These are phyloP conservation scores for Xylariaceae sp. DNA, from an alignment of 2,329 filamentous ascomycete genomes.

Conservation along the genomic window DNA sequence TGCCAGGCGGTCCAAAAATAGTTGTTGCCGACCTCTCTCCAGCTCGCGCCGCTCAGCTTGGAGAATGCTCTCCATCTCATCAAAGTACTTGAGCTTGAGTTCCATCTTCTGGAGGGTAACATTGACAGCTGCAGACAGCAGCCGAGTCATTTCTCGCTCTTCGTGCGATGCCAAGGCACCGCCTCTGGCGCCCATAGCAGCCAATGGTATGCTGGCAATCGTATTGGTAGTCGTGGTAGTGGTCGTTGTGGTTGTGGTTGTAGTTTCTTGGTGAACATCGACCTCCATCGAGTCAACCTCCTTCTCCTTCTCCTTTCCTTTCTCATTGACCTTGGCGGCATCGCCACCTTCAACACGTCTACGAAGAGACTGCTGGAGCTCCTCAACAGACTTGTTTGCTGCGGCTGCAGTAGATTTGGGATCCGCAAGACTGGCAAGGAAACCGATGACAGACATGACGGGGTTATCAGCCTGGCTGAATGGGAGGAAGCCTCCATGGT, in stretches of 20 bases:
- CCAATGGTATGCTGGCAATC: slow-evolving; percentile 74
- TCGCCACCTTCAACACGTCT: slow-evolving; percentile 64
- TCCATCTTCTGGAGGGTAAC: slow-evolving; percentile 93
- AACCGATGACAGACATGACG: slow-evolving; percentile 91
- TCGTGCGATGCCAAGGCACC: slow-evolving; percentile 90
- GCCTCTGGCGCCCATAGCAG: slow-evolving; percentile 77
- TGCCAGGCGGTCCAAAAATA: slow-evolving; percentile 85
- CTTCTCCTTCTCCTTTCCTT: slow-evolving; percentile 55
- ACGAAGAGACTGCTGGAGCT: slow-evolving; percentile 74
- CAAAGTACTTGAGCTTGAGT: slow-evolving; percentile 91
- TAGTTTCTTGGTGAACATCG: slow-evolving; percentile 49
- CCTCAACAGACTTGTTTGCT: slow-evolving; percentile 78
- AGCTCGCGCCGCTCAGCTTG: slow-evolving; percentile 89
- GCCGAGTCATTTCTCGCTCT: slow-evolving; percentile 90
- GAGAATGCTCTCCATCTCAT: slow-evolving; percentile 88
- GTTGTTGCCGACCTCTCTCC: slow-evolving; percentile 83
- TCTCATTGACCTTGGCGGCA: slow-evolving; percentile 46
- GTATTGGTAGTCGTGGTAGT: slow-evolving; percentile 46
- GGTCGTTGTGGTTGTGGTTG: slow-evolving; percentile 41
- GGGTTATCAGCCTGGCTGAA: slow-evolving; percentile 94
- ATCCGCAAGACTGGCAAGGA: slow-evolving; percentile 85
- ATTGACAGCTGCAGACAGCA: slow-evolving; percentile 89
- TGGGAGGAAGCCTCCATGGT: slow-evolving; percentile 73
- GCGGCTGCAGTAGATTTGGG: slow-evolving; percentile 86
- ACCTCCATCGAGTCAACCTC: slow-evolving; percentile 58